Percentiles rank a stretch among this genome's conserved stretches.
These are phyloP conservation scores for Umbelopsis sp. DNA, from an alignment of 192 early-diverging fungal species.

Conservation along the genomic window DNA sequence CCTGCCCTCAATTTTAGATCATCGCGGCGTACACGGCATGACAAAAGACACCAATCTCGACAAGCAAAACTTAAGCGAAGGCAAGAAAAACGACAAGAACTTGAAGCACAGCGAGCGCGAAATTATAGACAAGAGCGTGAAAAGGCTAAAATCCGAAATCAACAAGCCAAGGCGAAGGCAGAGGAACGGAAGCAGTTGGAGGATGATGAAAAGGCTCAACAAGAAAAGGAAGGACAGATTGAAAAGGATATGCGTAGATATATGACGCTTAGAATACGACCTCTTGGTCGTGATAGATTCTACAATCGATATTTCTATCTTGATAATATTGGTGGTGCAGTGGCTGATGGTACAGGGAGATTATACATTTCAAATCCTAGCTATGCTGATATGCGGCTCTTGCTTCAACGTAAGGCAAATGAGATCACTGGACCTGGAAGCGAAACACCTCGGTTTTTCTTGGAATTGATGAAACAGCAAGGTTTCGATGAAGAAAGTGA, in stretches of 20 bases:
- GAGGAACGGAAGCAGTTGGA: slow-evolving; percentile 54
- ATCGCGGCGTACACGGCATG: slow-evolving; percentile 13
- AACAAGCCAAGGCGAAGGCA: slow-evolving; percentile 40
- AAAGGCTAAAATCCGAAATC: slow-evolving; percentile 38
- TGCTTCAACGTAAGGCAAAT: slow-evolving; percentile 41
- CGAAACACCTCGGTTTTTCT: slow-evolving; percentile 21
- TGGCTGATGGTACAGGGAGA: slow-evolving; percentile 54
- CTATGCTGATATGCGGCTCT: slow-evolving; percentile 52
- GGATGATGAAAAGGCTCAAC: slow-evolving; percentile 55
- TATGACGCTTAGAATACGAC: slow-evolving; percentile 65
- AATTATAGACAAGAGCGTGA: slow-evolving; percentile 44
- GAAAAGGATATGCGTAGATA: slow-evolving; percentile 70
- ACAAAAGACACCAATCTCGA: slow-evolving; percentile 40
- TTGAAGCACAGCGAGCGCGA: slow-evolving; percentile 41
- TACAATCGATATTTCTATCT: slow-evolving; percentile 89
- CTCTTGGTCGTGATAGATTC: slow-evolving; percentile 83
- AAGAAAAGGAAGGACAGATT: slow-evolving; percentile 61
- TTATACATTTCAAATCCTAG: slow-evolving; percentile 62
- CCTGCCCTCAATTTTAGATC: not conserved
- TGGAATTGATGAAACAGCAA: slow-evolving; percentile 25
- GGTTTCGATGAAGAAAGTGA: slow-evolving; percentile 38
- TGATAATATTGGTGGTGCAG: slow-evolving; percentile 71
- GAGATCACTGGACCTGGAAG: slow-evolving; percentile 31
- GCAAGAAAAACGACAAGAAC: slow-evolving; percentile 49
- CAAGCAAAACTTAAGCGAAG: slow-evolving; percentile 49